Conservation (phyloP, 2,329 filamentous ascomycete genomes). For the Orbilia javanica region DNA sequence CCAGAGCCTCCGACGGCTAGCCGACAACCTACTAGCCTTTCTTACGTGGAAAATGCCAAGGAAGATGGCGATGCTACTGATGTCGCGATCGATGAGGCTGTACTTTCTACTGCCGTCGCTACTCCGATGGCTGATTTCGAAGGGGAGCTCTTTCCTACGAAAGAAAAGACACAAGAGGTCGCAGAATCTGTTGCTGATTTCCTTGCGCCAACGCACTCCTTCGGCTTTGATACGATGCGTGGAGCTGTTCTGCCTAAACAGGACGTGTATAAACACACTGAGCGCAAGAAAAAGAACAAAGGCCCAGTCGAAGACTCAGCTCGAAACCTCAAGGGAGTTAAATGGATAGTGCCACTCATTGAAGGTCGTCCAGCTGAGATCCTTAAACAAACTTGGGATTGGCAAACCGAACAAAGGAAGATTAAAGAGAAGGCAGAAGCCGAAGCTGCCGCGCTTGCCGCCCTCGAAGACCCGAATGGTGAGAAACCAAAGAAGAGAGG, state of each 20-base stretch:
- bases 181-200: neutral
- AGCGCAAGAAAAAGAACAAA: conserved; percentile 36
- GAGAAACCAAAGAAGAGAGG: conserved; percentile 48
- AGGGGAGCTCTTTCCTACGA: conserved; percentile 23
- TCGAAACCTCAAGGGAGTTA: conserved; percentile 42
- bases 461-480: conserved; percentile 37
- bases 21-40: conserved; percentile 31
- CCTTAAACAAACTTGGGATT: conserved; percentile 41
- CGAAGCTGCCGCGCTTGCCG: conserved; percentile 30
- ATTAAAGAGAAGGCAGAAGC: conserved; percentile 44
- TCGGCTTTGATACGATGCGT: conserved; percentile 21
- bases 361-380: conserved; percentile 44
- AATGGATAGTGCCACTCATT: conserved; percentile 52
- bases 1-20: conserved; percentile 8
- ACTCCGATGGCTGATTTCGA: conserved; percentile 53
- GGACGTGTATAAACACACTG: conserved; percentile 33
- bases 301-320: conserved; percentile 22
- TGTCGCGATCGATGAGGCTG: conserved; percentile 36
- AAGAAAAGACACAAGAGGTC: conserved; percentile 15
- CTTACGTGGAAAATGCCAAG: conserved; percentile 25
- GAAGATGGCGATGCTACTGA: conserved; percentile 26
- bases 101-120: conserved; percentile 29
- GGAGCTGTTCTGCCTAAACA: neutral
- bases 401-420: conserved; percentile 30
- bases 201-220: conserved; percentile 6